Conservation (phyloP, 352 stramenopile genomes). For the Phytophthora ohioensis region DNA sequence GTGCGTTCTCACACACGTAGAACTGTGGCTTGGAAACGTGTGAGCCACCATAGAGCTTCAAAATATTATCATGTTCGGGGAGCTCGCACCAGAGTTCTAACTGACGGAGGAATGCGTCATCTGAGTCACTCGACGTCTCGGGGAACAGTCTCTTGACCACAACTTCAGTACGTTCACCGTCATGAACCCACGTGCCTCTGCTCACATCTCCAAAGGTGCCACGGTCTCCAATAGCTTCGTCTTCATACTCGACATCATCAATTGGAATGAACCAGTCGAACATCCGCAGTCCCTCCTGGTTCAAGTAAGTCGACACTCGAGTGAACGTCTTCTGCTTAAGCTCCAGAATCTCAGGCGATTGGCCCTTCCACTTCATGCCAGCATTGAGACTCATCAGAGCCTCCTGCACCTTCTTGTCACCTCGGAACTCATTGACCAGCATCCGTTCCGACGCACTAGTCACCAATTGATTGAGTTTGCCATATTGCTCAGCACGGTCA, state of each 20-base stretch:
- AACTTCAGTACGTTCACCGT: slow-evolving; percentile 33
- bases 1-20: slow-evolving; percentile 38
- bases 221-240: slow-evolving; percentile 11
- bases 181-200: slow-evolving; percentile 18
- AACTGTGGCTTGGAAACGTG: slow-evolving; percentile 40
- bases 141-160: slow-evolving; percentile 19
- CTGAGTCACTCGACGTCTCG: background rate
- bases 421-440: slow-evolving; percentile 29
- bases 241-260: slow-evolving; percentile 33
- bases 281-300: slow-evolving; percentile 11
- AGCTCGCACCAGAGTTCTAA: slow-evolving; percentile 45
- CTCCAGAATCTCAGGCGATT: slow-evolving; percentile 11
- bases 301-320: slow-evolving; percentile 14
- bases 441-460: background rate
- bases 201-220: slow-evolving; percentile 26
- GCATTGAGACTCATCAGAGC: slow-evolving; percentile 27
- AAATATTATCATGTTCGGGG: slow-evolving; percentile 36
- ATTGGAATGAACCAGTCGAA: slow-evolving; percentile 40
- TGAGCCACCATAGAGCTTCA: slow-evolving; percentile 49
- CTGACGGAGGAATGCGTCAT: slow-evolving; percentile 41
- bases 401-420: slow-evolving; percentile 33
- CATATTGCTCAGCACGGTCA: slow-evolving; percentile 7
- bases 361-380: slow-evolving; percentile 12
- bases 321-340: slow-evolving; percentile 23
- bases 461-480: slow-evolving; percentile 16